Evolutionary conservation across 768 basidiomycete genomes (phyloP), one percentile per base, ranked within the genome.

Genomic region (Boletus barrowsii): DNA sequence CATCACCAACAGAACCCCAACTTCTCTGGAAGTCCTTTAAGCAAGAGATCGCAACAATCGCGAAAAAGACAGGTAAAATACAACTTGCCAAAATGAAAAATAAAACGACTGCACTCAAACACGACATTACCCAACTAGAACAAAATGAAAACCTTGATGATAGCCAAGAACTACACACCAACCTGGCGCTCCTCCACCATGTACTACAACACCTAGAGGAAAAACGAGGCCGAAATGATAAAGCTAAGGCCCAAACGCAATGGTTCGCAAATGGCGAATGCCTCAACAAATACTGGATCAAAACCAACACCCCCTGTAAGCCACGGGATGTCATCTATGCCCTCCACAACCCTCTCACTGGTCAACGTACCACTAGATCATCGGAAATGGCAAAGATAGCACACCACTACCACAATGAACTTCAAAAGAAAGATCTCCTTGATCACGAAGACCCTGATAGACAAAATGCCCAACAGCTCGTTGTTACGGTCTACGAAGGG

Each of bases 311-410:
- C 18, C 35, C 40, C 0, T 32, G 32, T 0, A 29, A 2, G 4
- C 66, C 63, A 0, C n/a, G 61, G 20, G 64, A 72, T 13, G 44
- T 55, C 0, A 68, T 72, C 3, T 32, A 41, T 1, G 41, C 57
- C 0, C 58, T 73, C 0, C 41, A 33, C 3, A 15, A 55, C 24
- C 54, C 51, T 0, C 10, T 2, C 0, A n/a, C 49, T 0, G 37
- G 48, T 2, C n/a, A 1, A 0, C 11, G 41, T 1, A 37, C 32
- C 0, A 35, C 9, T 0, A 11, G 50, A 0, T 68, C 72, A 0
- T 9, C 53, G 0, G 47, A 68, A n/a, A 76, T 76, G 75, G 68
- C 72, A 0, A 49, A 72, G 0, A 48, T 75, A 0, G 68, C 72
- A 0, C 0, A 14, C 0, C 3, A 18, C 1, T 50, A 60, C 40